These are phyloP conservation scores for Leccinum barrowsii DNA, from an alignment of 768 basidiomycete species.

Conservation along the genomic window DNA sequence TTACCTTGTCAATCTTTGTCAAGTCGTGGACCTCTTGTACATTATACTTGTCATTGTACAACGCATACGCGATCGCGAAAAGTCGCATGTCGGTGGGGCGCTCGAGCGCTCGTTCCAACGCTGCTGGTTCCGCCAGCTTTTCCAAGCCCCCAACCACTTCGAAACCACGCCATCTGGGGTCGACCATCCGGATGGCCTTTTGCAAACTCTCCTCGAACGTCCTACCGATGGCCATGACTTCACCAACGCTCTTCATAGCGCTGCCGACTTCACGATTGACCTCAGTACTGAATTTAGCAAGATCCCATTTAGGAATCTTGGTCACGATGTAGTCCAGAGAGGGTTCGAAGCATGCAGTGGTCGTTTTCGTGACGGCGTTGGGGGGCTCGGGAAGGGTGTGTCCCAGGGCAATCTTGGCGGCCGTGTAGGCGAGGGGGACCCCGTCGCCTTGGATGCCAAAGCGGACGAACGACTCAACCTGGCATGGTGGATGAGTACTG, in stretches of 20 bases:
- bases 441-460: slow-evolving; percentile 98
- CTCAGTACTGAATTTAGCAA: slow-evolving; percentile 93
- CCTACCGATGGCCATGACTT: slow-evolving; percentile 99
- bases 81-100: too few relatives aligned
- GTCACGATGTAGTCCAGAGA: slow-evolving; percentile 99
- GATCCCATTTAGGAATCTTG: slow-evolving; percentile 99
- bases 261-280: slow-evolving; percentile 98
- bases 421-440: slow-evolving; percentile 95
- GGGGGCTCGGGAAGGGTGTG: slow-evolving; percentile 97
- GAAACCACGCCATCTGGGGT: too few relatives aligned
- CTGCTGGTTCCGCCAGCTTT: too few relatives aligned
- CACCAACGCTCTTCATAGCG: too few relatives aligned
- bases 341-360: slow-evolving; percentile 98
- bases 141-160: too few relatives aligned
- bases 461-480: slow-evolving; percentile 87
- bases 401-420: slow-evolving; percentile 97
- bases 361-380: slow-evolving; percentile 98
- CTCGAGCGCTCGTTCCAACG: too few relatives aligned
- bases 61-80: too few relatives aligned
- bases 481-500: slow-evolving; percentile 3
- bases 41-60: too few relatives aligned
- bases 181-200: slow-evolving; percentile 98
- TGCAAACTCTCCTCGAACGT: slow-evolving; percentile 98
- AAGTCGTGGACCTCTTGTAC: too few relatives aligned
- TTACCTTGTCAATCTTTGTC: too few relatives aligned